These are phyloP conservation scores for Glebionis coronaria DNA, from an alignment of 129 eudicot species.

Conservation along the genomic window DNA sequence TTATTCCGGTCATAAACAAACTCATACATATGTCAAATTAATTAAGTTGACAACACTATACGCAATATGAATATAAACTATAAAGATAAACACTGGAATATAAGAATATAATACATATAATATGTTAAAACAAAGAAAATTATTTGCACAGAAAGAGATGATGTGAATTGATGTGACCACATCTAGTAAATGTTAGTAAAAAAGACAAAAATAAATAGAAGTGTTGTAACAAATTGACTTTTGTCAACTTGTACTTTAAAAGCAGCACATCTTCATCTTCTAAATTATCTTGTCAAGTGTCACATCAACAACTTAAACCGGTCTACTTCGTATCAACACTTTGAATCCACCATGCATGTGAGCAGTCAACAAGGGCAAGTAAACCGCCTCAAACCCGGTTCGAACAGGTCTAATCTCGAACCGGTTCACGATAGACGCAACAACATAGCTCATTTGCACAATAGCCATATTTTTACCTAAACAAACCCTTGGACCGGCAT, in stretches of 20 bases:
- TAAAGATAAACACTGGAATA: neutral
- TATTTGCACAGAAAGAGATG: neutral
- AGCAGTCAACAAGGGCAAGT: constrained; percentile 50
- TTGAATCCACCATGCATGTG: constrained; percentile 61
- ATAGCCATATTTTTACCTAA: constrained; percentile 63
- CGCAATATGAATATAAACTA: neutral
- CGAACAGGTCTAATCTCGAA: constrained; percentile 43
- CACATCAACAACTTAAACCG: neutral
- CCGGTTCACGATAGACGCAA: constrained; percentile 47
- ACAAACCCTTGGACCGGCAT: constrained; percentile 73
- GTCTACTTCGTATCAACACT: constrained; percentile 34
- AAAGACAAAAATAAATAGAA: neutral
- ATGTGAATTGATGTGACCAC: neutral
- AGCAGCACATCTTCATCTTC: neutral
- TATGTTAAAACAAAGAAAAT: neutral
- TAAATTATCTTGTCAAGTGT: constrained; percentile 10
- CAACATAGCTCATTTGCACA: constrained; percentile 59
- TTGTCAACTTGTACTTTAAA: constrained; percentile 12
- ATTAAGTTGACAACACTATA: neutral
- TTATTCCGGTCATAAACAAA: too few species aligned
- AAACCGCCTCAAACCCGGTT: constrained; percentile 28
- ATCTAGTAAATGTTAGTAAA: neutral
- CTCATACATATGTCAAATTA: too few species aligned
- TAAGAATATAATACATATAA: neutral
- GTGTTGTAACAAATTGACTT: neutral